phyloP scores from a whole-genome alignment of 2,329 filamentous ascomycete genomes.

The Remersonia thermophila region DNA sequence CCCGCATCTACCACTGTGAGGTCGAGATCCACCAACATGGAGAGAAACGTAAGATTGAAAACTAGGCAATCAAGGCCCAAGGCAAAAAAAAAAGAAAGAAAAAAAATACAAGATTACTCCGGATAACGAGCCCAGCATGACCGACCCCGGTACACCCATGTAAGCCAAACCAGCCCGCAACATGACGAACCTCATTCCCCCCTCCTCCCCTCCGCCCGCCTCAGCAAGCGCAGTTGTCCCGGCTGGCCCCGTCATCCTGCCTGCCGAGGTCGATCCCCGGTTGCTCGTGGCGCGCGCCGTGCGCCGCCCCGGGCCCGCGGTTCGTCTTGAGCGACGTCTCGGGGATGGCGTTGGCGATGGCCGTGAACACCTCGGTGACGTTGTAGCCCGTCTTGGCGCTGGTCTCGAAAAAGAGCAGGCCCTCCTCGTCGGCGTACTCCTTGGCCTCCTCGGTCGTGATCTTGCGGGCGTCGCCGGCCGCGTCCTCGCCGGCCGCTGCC shows the following conservation, averaged over 20 bases:
- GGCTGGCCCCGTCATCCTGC: slow-evolving; percentile 59
- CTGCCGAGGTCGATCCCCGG: slow-evolving; percentile 74
- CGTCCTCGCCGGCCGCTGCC: slow-evolving; percentile 41
- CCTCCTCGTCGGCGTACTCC: slow-evolving; percentile 88
- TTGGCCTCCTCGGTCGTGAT: slow-evolving; percentile 85
- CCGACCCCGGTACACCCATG: slow-evolving; percentile 12
- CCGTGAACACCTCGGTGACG: slow-evolving; percentile 91
- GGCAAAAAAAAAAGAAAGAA: slow-evolving; percentile 4
- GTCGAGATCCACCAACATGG: too few species aligned
- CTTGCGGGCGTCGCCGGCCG: slow-evolving; percentile 64
- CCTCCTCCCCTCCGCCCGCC: slow-evolving; percentile 5
- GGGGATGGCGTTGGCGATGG: slow-evolving; percentile 94
- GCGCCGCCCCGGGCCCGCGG: slow-evolving; percentile 54
- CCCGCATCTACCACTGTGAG: too few species aligned
- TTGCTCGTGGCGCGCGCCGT: slow-evolving; percentile 49
- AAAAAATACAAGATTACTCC: slow-evolving; percentile 13
- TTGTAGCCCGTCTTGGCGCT: slow-evolving; percentile 94
- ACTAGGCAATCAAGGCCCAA: too few species aligned
- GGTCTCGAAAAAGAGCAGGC: slow-evolving; percentile 91
- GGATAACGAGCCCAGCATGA: slow-evolving; percentile 12
- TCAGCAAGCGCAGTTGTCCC: slow-evolving; percentile 85
- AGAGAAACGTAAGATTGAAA: background rate
- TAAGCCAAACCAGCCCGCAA: slow-evolving; percentile 4
- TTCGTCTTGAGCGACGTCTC: slow-evolving; percentile 91
- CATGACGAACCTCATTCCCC: slow-evolving; percentile 8